These are phyloP conservation scores for Phytophthora hybrid DNA, from an alignment of 352 stramenopile species.

Conservation along the genomic window DNA sequence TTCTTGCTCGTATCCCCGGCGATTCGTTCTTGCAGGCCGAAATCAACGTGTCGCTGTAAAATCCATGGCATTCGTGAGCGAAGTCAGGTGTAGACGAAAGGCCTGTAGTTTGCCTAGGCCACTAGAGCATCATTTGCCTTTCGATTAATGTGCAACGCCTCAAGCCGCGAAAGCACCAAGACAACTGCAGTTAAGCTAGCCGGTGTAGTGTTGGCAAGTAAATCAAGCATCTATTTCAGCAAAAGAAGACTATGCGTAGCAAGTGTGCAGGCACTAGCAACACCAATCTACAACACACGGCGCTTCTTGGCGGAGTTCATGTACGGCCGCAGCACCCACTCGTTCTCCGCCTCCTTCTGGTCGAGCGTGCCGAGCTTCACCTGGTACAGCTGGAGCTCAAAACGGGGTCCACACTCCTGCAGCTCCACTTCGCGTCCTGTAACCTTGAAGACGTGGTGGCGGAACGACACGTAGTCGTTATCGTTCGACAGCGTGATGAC, in stretches of 20 bases:
- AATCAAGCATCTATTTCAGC: slow-evolving; percentile 51
- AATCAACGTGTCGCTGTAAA: slow-evolving; percentile 88
- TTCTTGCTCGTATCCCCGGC: slow-evolving; percentile 82
- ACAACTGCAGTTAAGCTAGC: not conserved
- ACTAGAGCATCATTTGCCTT: not conserved
- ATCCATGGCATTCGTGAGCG: not conserved
- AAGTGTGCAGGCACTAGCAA: slow-evolving; percentile 3
- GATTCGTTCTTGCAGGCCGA: slow-evolving; percentile 91
- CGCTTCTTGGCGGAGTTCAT: slow-evolving; percentile 99
- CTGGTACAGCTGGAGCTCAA: slow-evolving; percentile 99
- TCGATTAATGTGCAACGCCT: slow-evolving; percentile 4
- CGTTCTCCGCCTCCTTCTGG: slow-evolving; percentile 99
- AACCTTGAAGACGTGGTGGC: slow-evolving; percentile 99
- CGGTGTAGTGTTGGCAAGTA: slow-evolving; percentile 20
- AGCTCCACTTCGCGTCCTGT: slow-evolving; percentile 93
- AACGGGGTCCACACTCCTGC: slow-evolving; percentile 96
- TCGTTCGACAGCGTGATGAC: slow-evolving; percentile 99
- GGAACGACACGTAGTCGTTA: slow-evolving; percentile 99
- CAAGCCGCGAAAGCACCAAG: not conserved
- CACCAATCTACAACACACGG: slow-evolving; percentile 79
- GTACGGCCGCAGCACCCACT: slow-evolving; percentile 99
- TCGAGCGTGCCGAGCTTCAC: slow-evolving; percentile 98
- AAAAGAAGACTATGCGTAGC: slow-evolving; percentile 20
- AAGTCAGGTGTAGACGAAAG: slow-evolving; percentile 14
- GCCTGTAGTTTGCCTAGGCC: not conserved